Conservation (phyloP, 805 yeast genomes). For the Candida arabinofermentans region DNA sequence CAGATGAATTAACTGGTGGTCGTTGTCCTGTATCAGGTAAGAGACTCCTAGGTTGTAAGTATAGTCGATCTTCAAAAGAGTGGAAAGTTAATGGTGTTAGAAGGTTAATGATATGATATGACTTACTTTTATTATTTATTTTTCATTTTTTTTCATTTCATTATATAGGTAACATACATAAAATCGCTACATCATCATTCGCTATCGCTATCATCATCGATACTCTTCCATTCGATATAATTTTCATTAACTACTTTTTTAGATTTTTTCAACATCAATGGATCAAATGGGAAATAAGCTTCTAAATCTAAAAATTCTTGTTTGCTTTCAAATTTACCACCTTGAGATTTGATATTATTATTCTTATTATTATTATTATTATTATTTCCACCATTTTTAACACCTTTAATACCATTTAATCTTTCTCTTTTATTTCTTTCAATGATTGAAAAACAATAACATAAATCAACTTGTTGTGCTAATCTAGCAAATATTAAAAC, state of each 20-base stretch:
- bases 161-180: neutral
- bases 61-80: slow-evolving; percentile 48
- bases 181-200: slow-evolving; percentile 7
- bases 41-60: slow-evolving; percentile 65
- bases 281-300: slow-evolving; percentile 97
- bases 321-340: slow-evolving; percentile 36
- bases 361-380: neutral
- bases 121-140: neutral
- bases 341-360: too few species aligned
- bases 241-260: slow-evolving; percentile 49
- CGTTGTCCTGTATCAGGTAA: slow-evolving; percentile 83
- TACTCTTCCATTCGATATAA: slow-evolving; percentile 83
- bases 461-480: slow-evolving; percentile 84
- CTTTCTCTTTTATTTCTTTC: slow-evolving; percentile 82
- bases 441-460: slow-evolving; percentile 89
- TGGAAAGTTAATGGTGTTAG: slow-evolving; percentile 79
- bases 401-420: slow-evolving; percentile 41
- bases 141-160: neutral
- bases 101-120: slow-evolving; percentile 55
- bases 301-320: slow-evolving; percentile 87
- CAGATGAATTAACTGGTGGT: slow-evolving; percentile 49
- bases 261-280: slow-evolving; percentile 65
- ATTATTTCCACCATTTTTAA: too few species aligned
- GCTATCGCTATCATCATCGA: slow-evolving; percentile 44
- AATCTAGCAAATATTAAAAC: slow-evolving; percentile 90